Conservation (phyloP, 345 rosid genomes). For the Conringia planisiliqua region DNA sequence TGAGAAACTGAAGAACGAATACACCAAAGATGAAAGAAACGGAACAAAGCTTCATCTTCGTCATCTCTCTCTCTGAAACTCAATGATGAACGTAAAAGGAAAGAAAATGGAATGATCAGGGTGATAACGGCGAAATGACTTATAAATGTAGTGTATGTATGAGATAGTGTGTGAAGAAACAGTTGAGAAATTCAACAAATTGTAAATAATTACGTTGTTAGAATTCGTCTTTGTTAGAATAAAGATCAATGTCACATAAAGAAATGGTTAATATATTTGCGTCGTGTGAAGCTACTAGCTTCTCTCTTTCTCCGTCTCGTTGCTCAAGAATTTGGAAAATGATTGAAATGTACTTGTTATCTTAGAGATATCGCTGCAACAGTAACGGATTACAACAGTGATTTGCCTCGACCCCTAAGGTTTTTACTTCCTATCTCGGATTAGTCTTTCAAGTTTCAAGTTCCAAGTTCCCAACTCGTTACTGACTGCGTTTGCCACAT, state of each 20-base stretch:
- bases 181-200: background rate
- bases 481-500: background rate
- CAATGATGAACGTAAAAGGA: background rate
- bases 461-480: background rate
- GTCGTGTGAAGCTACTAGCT: too few relatives aligned
- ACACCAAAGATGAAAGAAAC: conserved; percentile 11
- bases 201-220: background rate
- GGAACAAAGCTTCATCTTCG: conserved; percentile 22
- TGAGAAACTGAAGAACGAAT: conserved; percentile 16
- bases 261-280: background rate
- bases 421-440: background rate
- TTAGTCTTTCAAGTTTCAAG: background rate
- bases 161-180: conserved; percentile 13
- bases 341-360: too few relatives aligned
- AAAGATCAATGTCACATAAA: background rate
- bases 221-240: background rate
- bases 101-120: conserved; percentile 2
- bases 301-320: too few relatives aligned
- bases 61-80: background rate
- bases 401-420: background rate
- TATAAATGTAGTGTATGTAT: background rate
- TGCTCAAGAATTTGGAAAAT: too few relatives aligned
- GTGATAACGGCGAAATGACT: background rate
- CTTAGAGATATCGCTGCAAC: too few relatives aligned
- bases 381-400: background rate